A percentile compares a stretch with the other conserved stretches of the same genome.
These are phyloP conservation scores for Madurella mycetomatis DNA, from an alignment of 2,329 filamentous ascomycete species.

Conservation along the genomic window DNA sequence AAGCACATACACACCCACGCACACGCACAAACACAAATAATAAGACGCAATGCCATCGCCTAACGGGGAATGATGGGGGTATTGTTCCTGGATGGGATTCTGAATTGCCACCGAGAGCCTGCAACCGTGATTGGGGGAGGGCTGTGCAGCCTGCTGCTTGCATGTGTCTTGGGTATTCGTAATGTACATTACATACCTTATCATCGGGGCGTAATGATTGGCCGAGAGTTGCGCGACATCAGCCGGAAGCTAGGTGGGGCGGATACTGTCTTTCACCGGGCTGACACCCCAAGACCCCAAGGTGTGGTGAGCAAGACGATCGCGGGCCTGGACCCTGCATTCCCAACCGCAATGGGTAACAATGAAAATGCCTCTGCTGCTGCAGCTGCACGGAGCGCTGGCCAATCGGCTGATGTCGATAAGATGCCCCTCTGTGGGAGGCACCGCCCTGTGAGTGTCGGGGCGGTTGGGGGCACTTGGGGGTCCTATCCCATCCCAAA, in stretches of 20 bases:
- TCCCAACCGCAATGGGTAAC: neutral
- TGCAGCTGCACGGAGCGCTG: neutral
- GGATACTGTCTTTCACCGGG: neutral
- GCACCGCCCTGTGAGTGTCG: constrained; percentile 1
- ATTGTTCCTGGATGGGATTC: too few relatives aligned
- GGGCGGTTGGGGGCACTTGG: too few relatives aligned
- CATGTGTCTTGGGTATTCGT: neutral
- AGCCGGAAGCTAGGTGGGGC: neutral
- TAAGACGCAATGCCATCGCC: too few relatives aligned
- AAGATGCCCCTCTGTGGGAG: constrained; percentile 4
- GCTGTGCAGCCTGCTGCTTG: neutral
- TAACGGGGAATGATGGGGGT: too few relatives aligned
- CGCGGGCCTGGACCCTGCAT: neutral
- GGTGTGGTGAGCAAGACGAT: neutral
- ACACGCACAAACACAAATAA: too few relatives aligned
- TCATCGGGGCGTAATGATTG: neutral
- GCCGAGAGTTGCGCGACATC: neutral
- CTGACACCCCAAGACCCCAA: neutral
- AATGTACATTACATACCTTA: neutral
- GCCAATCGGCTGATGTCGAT: constrained; percentile 8
- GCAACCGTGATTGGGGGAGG: neutral
- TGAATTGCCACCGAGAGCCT: neutral
- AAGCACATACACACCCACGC: too few relatives aligned
- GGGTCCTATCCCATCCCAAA: neutral
- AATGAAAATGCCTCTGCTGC: neutral